Evolutionary conservation across 257 asterid species (phyloP).

Genomic region (Lithospermum erythrorhizon): DNA sequence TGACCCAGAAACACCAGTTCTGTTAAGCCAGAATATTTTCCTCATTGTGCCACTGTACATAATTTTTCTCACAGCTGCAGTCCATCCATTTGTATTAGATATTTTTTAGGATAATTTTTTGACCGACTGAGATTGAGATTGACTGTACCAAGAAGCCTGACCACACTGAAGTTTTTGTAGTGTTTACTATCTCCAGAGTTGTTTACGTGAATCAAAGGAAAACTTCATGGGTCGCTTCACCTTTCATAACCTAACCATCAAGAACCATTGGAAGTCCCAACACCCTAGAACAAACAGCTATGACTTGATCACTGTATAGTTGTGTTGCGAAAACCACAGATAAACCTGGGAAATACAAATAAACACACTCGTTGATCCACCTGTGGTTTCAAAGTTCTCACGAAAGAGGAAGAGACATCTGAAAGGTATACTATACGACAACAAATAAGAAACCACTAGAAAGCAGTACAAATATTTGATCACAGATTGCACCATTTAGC

Average conservation of each 20-base stretch:
- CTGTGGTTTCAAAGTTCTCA: not conserved
- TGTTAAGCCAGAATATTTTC: constrained; percentile 56
- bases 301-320: no score
- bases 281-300: not conserved
- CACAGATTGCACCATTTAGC: no score
- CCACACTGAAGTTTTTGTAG: constrained; percentile 4
- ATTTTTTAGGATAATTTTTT: constrained; percentile 13
- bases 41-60: constrained; percentile 80
- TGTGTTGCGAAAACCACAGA: not conserved
- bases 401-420: not conserved
- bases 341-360: not conserved
- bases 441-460: no score
- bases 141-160: constrained; percentile 29
- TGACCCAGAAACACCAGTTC: constrained; percentile 39
- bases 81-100: constrained; percentile 36
- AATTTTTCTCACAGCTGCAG: constrained; percentile 54
- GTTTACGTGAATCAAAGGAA: constrained; percentile 11
- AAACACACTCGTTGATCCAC: not conserved
- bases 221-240: constrained; percentile 6
- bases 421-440: not conserved
- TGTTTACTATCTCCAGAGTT: constrained; percentile 14
- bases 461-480: no score
- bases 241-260: constrained; percentile 22
- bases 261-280: not conserved
- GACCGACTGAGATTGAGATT: constrained; percentile 13